Conservation (phyloP, 306 rosid species). For the Glycine soja region DNA sequence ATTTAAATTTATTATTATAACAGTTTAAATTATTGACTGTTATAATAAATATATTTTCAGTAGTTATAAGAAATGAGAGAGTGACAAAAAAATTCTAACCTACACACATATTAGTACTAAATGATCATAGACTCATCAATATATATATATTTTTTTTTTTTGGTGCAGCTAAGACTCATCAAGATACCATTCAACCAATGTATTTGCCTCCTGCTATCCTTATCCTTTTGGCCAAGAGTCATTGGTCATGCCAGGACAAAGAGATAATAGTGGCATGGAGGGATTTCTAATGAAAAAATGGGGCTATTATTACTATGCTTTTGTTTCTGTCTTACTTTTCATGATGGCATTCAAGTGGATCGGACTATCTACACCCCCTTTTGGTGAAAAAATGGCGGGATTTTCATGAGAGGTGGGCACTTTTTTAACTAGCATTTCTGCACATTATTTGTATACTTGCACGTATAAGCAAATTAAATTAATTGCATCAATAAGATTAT, state of each 20-base stretch:
- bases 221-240: not conserved
- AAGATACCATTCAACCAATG: no score
- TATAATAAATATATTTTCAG: no score
- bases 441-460: not conserved
- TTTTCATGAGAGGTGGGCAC: not conserved
- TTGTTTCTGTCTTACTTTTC: not conserved
- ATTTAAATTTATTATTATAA: no score
- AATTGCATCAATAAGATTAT: not conserved
- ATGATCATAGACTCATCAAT: no score
- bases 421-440: not conserved
- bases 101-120: no score
- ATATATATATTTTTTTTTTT: no score
- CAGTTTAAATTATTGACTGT: no score
- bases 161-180: no score
- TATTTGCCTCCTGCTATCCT: not conserved
- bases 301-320: not conserved
- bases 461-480: not conserved
- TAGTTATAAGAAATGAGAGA: no score
- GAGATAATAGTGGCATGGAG: not conserved
- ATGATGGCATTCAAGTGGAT: slow-evolving; percentile 29
- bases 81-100: no score
- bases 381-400: not conserved
- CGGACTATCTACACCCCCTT: not conserved
- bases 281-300: slow-evolving; percentile 1
- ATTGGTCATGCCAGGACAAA: not conserved